These are phyloP conservation scores for Intubia oerlemansii DNA, from an alignment of 2,329 filamentous ascomycete genomes.

Conservation along the genomic window DNA sequence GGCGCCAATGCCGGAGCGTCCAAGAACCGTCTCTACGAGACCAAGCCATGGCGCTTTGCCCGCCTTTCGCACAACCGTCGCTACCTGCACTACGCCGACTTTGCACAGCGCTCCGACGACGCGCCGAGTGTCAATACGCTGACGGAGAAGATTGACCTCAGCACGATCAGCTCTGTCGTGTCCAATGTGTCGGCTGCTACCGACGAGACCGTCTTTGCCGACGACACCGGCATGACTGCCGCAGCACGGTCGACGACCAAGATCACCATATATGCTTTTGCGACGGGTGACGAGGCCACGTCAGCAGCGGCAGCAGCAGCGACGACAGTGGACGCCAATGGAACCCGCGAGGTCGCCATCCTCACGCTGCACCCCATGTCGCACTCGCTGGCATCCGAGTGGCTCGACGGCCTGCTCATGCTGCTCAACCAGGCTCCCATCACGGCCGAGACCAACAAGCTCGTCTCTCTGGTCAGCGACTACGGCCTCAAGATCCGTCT, in stretches of 20 bases:
- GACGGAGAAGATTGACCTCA: constrained; percentile 66
- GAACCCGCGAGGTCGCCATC: constrained; percentile 40
- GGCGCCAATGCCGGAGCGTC: too few species aligned
- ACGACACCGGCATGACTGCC: constrained; percentile 20
- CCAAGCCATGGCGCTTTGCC: constrained; percentile 57
- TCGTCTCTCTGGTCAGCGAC: constrained; percentile 67
- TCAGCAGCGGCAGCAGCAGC: constrained; percentile 9
- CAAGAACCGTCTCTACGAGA: constrained; percentile 20
- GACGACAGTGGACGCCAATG: constrained; percentile 7
- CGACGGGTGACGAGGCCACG: constrained; percentile 18
- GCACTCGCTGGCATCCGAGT: constrained; percentile 76
- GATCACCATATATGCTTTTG: constrained; percentile 74
- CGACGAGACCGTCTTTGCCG: constrained; percentile 28
- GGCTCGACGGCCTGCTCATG: constrained; percentile 91
- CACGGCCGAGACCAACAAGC: constrained; percentile 84
- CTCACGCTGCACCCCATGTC: constrained; percentile 66
- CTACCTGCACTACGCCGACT: constrained; percentile 79
- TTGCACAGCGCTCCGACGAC: constrained; percentile 38
- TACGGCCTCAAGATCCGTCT: constrained; percentile 86
- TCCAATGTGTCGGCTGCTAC: constrained; percentile 64
- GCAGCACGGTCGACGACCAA: constrained; percentile 36
- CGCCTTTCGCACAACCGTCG: constrained; percentile 79
- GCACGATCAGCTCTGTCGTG: constrained; percentile 75
- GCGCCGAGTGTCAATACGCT: constrained; percentile 55
- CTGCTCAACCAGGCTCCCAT: constrained; percentile 87